Evolutionary conservation across 306 rosid genomes (phyloP).

Genomic region (Neltuma alba): DNA sequence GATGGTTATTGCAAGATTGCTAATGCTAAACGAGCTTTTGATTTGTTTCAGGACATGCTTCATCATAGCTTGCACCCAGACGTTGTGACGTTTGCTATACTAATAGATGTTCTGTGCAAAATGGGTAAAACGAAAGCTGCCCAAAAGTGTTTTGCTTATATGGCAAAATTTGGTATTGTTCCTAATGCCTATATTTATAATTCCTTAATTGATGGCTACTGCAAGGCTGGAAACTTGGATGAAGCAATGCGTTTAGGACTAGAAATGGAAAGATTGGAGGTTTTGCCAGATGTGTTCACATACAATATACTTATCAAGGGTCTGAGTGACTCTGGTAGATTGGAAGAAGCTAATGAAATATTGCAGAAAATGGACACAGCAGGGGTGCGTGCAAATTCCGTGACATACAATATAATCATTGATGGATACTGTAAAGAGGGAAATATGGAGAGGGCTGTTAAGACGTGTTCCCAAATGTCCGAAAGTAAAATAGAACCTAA

Average conservation of each 20-base stretch:
- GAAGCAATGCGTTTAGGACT: conserved; percentile 48
- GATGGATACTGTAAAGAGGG: conserved; percentile 63
- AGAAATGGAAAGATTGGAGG: conserved; percentile 56
- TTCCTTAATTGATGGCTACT: conserved; percentile 63
- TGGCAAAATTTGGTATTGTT: conserved; percentile 62
- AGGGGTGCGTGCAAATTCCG: conserved; percentile 52
- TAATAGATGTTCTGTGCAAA: conserved; percentile 63
- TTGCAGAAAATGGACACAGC: conserved; percentile 46
- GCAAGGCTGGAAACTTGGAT: conserved; percentile 49
- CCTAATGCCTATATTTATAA: conserved; percentile 60
- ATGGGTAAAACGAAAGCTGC: conserved; percentile 52
- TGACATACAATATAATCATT: conserved; percentile 63
- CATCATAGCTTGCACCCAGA: conserved; percentile 54
- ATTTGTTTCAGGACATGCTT: conserved; percentile 49
- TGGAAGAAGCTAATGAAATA: conserved; percentile 54
- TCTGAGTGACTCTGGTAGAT: conserved; percentile 44
- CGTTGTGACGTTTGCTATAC: conserved; percentile 57
- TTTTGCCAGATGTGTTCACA: conserved; percentile 58
- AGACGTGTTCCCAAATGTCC: conserved; percentile 65
- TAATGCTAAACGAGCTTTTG: conserved; percentile 46
- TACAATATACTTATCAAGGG: conserved; percentile 66
- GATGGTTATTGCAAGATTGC: conserved; percentile 70
- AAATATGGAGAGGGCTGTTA: conserved; percentile 66
- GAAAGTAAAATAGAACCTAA: conserved; percentile 57
- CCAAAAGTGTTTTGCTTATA: conserved; percentile 42